A percentile compares a stretch with the other conserved stretches of the same genome.
Evolutionary conservation across 164 flowering plant species (phyloP).

Genomic region (Brasenia schreberi): DNA sequence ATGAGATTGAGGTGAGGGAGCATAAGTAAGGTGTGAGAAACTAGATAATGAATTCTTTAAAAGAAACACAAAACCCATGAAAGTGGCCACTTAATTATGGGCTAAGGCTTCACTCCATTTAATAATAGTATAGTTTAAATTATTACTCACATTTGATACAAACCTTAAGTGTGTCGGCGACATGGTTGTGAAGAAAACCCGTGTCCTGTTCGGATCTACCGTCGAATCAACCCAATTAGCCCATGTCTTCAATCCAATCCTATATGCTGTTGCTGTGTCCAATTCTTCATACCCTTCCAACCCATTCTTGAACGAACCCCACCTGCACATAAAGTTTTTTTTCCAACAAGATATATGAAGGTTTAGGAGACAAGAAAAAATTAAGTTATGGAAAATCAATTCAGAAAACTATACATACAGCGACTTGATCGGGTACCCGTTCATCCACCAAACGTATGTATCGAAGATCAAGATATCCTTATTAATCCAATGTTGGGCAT

Average conservation of each 20-base stretch:
- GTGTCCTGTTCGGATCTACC: constrained; percentile 54
- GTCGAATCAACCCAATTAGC: constrained; percentile 88
- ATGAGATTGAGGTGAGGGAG: too few relatives aligned
- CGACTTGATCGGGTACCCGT: constrained; percentile 50
- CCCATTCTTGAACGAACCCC: constrained; percentile 87
- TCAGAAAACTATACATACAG: constrained; percentile 21
- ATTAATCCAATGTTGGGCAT: constrained; percentile 65
- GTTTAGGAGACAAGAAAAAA: too few relatives aligned
- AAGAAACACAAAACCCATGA: too few relatives aligned
- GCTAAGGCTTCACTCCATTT: too few relatives aligned
- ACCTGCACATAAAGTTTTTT: constrained; percentile 21
- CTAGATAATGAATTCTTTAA: too few relatives aligned
- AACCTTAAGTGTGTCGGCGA: constrained; percentile 83
- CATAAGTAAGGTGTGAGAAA: too few relatives aligned
- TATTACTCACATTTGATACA: not conserved
- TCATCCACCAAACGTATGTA: constrained; percentile 98
- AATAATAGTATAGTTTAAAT: too few relatives aligned
- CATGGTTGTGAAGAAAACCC: constrained; percentile 80
- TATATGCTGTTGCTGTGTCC: constrained; percentile 57
- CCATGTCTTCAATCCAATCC: constrained; percentile 67
- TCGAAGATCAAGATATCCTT: constrained; percentile 79
- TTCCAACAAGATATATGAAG: too few relatives aligned
- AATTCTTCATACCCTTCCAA: constrained; percentile 65
- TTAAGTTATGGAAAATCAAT: too few relatives aligned
- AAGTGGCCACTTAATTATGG: too few relatives aligned